phyloP scores from a whole-genome alignment of 768 basidiomycete species.

The Russula sp. region DNA sequence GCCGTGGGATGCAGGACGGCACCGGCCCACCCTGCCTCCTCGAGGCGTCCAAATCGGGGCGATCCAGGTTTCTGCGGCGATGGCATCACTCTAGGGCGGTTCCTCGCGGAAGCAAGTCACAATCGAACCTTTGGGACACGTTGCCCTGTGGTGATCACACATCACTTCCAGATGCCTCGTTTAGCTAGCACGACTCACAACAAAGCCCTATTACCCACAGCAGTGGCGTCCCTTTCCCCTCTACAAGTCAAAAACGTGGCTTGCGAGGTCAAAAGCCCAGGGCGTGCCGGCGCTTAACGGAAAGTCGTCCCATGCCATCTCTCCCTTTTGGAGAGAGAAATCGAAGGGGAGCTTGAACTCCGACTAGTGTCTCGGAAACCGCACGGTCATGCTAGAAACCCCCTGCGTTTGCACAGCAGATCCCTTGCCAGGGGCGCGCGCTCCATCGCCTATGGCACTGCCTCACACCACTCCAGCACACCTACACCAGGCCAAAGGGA shows the following conservation, averaged over 20 bases:
- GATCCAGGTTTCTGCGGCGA: slow-evolving; percentile 1
- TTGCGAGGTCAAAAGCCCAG: too few species aligned
- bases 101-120: slow-evolving; percentile 4
- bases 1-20: slow-evolving; percentile 7
- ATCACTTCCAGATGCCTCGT: slow-evolving; percentile 11
- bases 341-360: slow-evolving; percentile 12
- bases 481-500: background rate
- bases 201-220: background rate
- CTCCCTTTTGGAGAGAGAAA: background rate
- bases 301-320: background rate
- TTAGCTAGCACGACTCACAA: slow-evolving; percentile 1
- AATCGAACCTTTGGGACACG: slow-evolving; percentile 16
- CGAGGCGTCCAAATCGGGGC: slow-evolving; percentile 18
- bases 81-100: slow-evolving; percentile 14
- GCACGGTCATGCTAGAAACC: background rate
- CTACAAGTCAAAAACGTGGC: background rate
- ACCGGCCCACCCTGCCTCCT: slow-evolving; percentile 7
- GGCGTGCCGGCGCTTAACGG: background rate
- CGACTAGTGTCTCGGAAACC: slow-evolving; percentile 16
- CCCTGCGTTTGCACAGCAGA: background rate
- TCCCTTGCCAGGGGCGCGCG: background rate
- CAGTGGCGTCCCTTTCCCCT: slow-evolving; percentile 1
- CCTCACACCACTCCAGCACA: slow-evolving; percentile 5
- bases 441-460: background rate
- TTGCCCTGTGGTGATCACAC: slow-evolving; percentile 17